A percentile compares a stretch with the other conserved stretches of the same genome.
These are phyloP conservation scores for Dendrobium officinale DNA, from an alignment of 106 monocot species.

Conservation along the genomic window DNA sequence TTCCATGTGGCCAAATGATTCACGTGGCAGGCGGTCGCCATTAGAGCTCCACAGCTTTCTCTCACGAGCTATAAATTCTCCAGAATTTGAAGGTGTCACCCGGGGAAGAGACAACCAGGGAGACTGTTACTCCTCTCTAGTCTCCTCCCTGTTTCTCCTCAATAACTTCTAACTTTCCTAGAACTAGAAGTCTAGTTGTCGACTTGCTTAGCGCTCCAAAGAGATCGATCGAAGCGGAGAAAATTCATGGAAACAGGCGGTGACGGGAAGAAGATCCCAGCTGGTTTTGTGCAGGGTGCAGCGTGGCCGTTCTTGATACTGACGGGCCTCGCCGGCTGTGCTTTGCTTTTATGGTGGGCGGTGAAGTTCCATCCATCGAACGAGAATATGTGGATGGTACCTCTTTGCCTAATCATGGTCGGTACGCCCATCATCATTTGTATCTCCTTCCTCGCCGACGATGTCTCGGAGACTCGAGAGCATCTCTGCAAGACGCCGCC, in stretches of 20 bases:
- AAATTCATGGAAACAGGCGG: not conserved
- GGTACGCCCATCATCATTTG: constrained; percentile 6
- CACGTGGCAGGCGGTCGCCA: no score
- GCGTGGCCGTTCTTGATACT: not conserved
- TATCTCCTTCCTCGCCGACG: not conserved
- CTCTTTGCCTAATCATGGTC: constrained; percentile 9
- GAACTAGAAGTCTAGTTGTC: no score
- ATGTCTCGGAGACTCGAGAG: not conserved
- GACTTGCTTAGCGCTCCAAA: no score
- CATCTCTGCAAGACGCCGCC: not conserved
- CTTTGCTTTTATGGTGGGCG: constrained; percentile 6
- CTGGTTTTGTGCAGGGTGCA: not conserved
- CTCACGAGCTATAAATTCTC: no score
- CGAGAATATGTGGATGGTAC: constrained; percentile 18
- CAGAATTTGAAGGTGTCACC: no score
- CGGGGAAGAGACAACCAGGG: no score
- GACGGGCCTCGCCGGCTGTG: not conserved
- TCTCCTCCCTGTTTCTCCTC: no score
- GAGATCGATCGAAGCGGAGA: no score
- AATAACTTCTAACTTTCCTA: no score
- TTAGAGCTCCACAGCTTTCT: no score
- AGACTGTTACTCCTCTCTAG: no score
- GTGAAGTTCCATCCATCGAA: constrained; percentile 1
- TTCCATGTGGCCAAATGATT: no score
- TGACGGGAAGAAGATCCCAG: not conserved